A percentile compares a stretch with the other conserved stretches of the same genome.
phyloP scores from a whole-genome alignment of 2,329 filamentous ascomycete species.

The Calonectria multiphialidica region DNA sequence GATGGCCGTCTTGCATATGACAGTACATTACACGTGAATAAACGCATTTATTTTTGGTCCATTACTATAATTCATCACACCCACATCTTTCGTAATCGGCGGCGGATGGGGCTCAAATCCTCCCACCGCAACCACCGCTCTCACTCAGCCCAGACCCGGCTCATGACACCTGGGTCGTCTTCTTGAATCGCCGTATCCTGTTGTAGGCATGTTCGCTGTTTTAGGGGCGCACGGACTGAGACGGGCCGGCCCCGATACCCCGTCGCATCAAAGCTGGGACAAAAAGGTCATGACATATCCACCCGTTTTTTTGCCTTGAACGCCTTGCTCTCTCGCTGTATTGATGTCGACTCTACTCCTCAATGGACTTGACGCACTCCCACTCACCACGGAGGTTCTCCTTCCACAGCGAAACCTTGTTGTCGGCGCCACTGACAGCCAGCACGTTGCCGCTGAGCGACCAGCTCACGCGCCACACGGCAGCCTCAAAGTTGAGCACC shows the following conservation, averaged over 20 bases:
- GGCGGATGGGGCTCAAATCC: neutral
- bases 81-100: conserved; percentile 1
- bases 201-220: neutral
- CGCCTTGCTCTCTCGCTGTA: conserved; percentile 49
- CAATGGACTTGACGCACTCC: conserved; percentile 97
- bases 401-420: conserved; percentile 98
- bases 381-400: conserved; percentile 96
- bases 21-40: neutral
- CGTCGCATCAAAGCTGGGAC: conserved; percentile 27
- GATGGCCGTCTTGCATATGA: neutral
- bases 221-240: neutral
- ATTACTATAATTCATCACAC: conserved; percentile 20
- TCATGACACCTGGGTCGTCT: conserved; percentile 1
- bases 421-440: conserved; percentile 93
- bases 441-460: conserved; percentile 96
- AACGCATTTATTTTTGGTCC: conserved; percentile 19
- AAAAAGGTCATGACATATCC: conserved; percentile 38
- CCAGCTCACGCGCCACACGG: conserved; percentile 98
- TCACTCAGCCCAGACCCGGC: neutral
- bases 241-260: conserved; percentile 13
- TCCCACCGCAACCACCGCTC: neutral
- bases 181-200: neutral
- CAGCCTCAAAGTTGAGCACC: conserved; percentile 86
- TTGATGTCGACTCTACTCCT: conserved; percentile 74
- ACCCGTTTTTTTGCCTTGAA: conserved; percentile 48